Conservation (phyloP, 441 rosid species). For the Viola pubescens region DNA sequence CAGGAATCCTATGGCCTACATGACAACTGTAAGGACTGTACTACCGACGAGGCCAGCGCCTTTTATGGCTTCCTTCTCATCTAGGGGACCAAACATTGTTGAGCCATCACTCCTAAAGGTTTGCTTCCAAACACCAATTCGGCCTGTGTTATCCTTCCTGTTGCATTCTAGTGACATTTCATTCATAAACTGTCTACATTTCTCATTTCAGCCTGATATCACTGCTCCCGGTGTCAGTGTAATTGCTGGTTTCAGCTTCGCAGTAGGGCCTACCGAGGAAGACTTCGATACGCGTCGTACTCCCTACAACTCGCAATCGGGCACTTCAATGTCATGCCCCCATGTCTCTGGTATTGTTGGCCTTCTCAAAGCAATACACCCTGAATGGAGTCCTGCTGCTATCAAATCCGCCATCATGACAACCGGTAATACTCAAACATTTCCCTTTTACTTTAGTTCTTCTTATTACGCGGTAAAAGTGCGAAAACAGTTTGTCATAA, state of each 20-base stretch:
- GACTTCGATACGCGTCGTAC: conserved; percentile 27
- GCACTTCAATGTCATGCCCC: conserved; percentile 71
- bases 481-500: not conserved
- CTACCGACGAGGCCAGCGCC: conserved; percentile 43
- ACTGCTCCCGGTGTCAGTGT: conserved; percentile 57
- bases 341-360: conserved; percentile 59
- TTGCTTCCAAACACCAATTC: not conserved
- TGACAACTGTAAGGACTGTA: conserved; percentile 24
- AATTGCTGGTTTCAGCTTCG: conserved; percentile 40
- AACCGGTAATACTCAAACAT: conserved; percentile 24
- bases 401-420: conserved; percentile 61
- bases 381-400: conserved; percentile 61
- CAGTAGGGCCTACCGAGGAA: conserved; percentile 23
- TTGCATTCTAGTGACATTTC: not conserved
- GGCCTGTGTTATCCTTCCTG: not conserved
- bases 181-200: not conserved
- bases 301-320: conserved; percentile 32
- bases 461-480: not conserved
- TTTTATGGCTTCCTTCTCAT: conserved; percentile 49
- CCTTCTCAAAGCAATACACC: conserved; percentile 43
- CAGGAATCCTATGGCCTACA: conserved; percentile 24
- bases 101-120: conserved; percentile 42
- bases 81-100: conserved; percentile 45
- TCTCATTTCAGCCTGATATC: conserved; percentile 43
- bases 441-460: not conserved